Percentiles rank a stretch among this genome's conserved stretches.
These are phyloP conservation scores for Aphanoascus verrucosus DNA, from an alignment of 2,329 filamentous ascomycete species.

Conservation along the genomic window DNA sequence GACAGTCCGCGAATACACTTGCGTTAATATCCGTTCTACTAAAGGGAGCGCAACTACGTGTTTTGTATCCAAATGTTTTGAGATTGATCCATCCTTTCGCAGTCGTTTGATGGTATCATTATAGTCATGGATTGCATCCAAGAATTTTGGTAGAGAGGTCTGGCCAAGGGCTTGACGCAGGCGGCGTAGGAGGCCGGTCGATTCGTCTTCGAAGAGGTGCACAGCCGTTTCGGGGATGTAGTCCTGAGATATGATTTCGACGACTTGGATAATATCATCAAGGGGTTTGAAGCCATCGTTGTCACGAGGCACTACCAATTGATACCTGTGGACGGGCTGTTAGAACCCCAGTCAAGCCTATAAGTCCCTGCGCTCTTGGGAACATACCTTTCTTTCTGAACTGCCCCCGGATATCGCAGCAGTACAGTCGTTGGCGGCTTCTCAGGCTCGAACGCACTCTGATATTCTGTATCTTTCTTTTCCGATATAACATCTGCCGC, in stretches of 20 bases:
- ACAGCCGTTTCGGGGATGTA: slow-evolving; percentile 66
- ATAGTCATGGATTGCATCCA: slow-evolving; percentile 61
- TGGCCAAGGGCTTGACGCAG: slow-evolving; percentile 63
- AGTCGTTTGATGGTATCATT: slow-evolving; percentile 59
- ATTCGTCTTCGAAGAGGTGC: slow-evolving; percentile 58
- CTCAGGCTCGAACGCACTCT: slow-evolving; percentile 39
- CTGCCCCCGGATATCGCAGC: slow-evolving; percentile 73
- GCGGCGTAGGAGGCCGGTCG: slow-evolving; percentile 62
- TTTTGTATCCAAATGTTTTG: slow-evolving; percentile 57
- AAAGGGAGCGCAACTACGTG: slow-evolving; percentile 61
- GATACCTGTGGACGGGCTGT: slow-evolving; percentile 42
- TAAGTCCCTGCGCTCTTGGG: not conserved
- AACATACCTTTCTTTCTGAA: slow-evolving; percentile 54
- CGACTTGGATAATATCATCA: slow-evolving; percentile 59
- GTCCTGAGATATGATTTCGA: slow-evolving; percentile 58
- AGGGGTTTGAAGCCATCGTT: slow-evolving; percentile 59
- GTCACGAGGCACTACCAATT: slow-evolving; percentile 68
- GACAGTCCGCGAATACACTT: slow-evolving; percentile 86
- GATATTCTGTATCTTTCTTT: slow-evolving; percentile 41
- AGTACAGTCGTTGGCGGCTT: slow-evolving; percentile 44
- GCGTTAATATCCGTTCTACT: slow-evolving; percentile 69
- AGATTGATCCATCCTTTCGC: slow-evolving; percentile 59
- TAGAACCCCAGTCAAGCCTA: not conserved
- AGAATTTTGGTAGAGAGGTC: slow-evolving; percentile 60
- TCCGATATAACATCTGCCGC: slow-evolving; percentile 39